Conservation (phyloP, 192 early-diverging fungal genomes). For the Lunasporangiospora selenospora region DNA sequence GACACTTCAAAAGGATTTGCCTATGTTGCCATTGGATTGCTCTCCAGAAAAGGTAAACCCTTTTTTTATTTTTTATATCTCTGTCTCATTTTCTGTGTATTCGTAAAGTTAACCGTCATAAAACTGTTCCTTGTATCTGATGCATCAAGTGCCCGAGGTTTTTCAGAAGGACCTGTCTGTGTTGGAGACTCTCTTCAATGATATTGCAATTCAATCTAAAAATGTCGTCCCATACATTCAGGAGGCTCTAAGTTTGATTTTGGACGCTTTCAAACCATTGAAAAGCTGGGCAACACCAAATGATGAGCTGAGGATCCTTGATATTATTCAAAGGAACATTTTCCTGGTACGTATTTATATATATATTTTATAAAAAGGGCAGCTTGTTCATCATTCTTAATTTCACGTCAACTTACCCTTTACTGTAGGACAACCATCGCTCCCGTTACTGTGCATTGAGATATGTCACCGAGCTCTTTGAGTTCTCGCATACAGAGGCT, state of each 20-base stretch:
- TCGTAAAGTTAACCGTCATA: no score
- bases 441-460: constrained; percentile 67
- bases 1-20: constrained; percentile 83
- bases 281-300: constrained; percentile 35
- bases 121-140: not conserved
- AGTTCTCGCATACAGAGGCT: constrained; percentile 61
- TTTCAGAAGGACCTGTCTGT: constrained; percentile 69
- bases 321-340: constrained; percentile 62
- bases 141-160: constrained; percentile 64
- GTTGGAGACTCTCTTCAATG: constrained; percentile 72
- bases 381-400: not conserved
- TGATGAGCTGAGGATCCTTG: constrained; percentile 42
- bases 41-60: constrained; percentile 71
- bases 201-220: constrained; percentile 63
- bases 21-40: constrained; percentile 81
- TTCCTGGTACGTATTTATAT: constrained; percentile 40
- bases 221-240: constrained; percentile 83
- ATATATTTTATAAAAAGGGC: not conserved
- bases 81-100: no score
- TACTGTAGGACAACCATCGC: constrained; percentile 49
- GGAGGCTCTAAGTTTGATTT: constrained; percentile 80
- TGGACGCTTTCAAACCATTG: constrained; percentile 62
- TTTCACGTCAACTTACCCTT: not conserved
- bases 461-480: constrained; percentile 65
- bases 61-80: no score